Evolutionary conservation across 805 yeast species (phyloP), one percentile per base, ranked within the genome.

Genomic region (Cyberlindnera galapagoensis): DNA sequence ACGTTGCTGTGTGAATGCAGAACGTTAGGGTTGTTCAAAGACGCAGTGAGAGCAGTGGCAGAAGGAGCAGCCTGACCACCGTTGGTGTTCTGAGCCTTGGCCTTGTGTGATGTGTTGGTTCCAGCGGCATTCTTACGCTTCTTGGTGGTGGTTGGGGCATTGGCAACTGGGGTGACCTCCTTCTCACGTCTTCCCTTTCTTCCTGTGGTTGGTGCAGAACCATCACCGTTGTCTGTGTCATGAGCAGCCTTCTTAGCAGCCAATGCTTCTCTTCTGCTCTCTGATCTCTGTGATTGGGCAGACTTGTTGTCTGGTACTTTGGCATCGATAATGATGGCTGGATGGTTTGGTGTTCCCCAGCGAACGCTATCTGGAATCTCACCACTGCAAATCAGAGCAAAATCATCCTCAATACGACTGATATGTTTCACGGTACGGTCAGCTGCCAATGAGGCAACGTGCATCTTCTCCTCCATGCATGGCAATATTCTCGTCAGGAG

Each of bases 401-500:
- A 88, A 51, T 84, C 94, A 44, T 80, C 74, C 51, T 88, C 83
- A 42, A 92, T 68, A 31, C 97, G 67, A 31, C 66, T 69, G 34
- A 85, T 60, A 49, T 85, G 82, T 37, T 78, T 74, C 19, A 68
- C 61, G 28, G 87, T 69, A 9, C 79, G 69, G 46, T 88, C 97
- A 19, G 84, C 71, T 15, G 97, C 96, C 24, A 85, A 79, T 2
- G 90, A 80, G 5, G 97, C 90, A 25, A 92, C 96, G 56, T 90
- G 97, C 94, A 92, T 86, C 59, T 92, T 92, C 55, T 92, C 97
- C 54, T 90, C 97, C 34, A 90, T 60, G 40, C 95, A 84, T 1
- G 97, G 97, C 64, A 90, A 76, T 35, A 90, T 66, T 36, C 84
- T 95, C 41, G 67, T 63, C 13, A 75, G 62, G 21, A 65, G 43